Evolutionary conservation across 495 filamentous ascomycete genomes (phyloP), one percentile per base, ranked within the genome.

Genomic region (Rostrohypoxylon terebratum): DNA sequence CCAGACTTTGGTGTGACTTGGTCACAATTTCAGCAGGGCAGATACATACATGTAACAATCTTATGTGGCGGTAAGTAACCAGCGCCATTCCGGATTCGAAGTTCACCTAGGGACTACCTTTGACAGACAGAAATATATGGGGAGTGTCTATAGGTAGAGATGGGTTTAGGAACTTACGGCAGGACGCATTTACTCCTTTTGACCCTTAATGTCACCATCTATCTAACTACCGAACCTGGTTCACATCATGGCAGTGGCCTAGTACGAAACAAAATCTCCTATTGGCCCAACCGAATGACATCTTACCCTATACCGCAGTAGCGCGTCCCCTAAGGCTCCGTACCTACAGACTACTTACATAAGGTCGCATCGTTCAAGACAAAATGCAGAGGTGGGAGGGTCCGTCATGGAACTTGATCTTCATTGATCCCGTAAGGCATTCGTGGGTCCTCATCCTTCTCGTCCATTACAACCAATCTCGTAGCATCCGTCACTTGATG

Each of bases 141-240:
- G 31, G 34, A 45, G 33, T 33, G n/a, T 11, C 31, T 45, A 60
- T 14, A 31, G 2, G 47, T 14, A 31, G 2, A 33, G 58, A 33
- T 4, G 59, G 13, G 10, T 16, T 13, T 13, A 45, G 38, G 21
- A 53, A 45, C 42, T 14, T 34, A 20, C 31, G 20, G 31, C 44
- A 44, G 33, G 14, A 55, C 23, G 36, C 10, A 42, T 44, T 21
- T 42, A 59, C 53, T 36, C 31, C n/a, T 61, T 61, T 53, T 36
- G 34, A 54, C 18, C 21, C 14, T 13, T n/a, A 51, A 73, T 73
- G 61, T 57, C 36, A 68, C 71, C 31, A 28, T 69, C 14, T 60
- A 60, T 63, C 64, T 63, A 23, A 72, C 71, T 66, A 53, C 66
- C 61, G 71, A 62, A 51, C 58, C 47, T 63, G 28, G 60, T 59